Evolutionary conservation across 2,329 filamentous ascomycete genomes (phyloP), one percentile per base, ranked within the genome.

Genomic region (Karstenula rhodostoma): DNA sequence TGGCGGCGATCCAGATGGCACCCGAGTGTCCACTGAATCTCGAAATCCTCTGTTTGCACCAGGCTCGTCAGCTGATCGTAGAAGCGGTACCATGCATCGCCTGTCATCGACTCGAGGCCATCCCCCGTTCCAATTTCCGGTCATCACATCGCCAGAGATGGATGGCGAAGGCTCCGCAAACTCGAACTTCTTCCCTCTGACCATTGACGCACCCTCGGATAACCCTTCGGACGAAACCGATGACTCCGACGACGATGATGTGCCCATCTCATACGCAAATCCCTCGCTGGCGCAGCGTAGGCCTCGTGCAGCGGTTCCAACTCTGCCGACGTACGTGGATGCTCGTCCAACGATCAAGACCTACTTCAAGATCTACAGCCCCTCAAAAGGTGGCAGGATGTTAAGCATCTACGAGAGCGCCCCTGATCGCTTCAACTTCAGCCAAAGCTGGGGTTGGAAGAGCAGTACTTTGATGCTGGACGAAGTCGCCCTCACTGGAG

Each of bases 341-440:
- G 79, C 77, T 2, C 78, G 85, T 1, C 84, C 85, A 0, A 86
- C 84, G 1, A 87, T 87, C 71, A 83, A 83, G 67, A 87, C 85
- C 0, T 87, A 87, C 66, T 87, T 87, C 76, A 87, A 87, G 69
- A 87, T 87, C 55, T 87, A 86, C 73, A 82, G 79, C n/a, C 85
- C 85, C 0, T 83, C 79, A 23, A 85, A 86, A 64, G 85, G 84
- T n/a, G 85, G 85, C 3, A 75, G 85, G 15, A 83, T 87, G 79
- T 71, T 87, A 37, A 84, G 81, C 54, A 84, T 87, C n/a, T 87
- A 87, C 65, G 85, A 86, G 64, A 83, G 79, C 48, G 84, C 84
- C 4, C 85, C 85, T 1, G 85, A 87, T 66, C 80, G 80, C 57
- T 87, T 87, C 72, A 86, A 87, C 67, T 87, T 87, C 69, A 84